A percentile compares a stretch with the other conserved stretches of the same genome.
phyloP scores from a whole-genome alignment of 2,329 filamentous ascomycete genomes.

The Colletotrichum lindemuthianum region DNA sequence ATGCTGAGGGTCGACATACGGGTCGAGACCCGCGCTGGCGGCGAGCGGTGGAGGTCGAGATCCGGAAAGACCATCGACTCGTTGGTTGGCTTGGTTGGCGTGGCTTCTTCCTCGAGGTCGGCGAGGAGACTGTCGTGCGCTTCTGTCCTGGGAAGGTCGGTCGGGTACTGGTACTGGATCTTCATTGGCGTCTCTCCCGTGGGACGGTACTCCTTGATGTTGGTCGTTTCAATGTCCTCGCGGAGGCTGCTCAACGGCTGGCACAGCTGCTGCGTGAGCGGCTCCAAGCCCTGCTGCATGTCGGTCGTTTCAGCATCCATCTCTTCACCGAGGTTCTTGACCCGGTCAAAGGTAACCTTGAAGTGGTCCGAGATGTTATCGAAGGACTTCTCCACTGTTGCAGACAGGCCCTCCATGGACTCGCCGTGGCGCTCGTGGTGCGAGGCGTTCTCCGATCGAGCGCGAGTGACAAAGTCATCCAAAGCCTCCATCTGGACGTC shows the following conservation, averaged over 20 bases:
- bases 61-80: constrained; percentile 53
- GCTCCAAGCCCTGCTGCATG: constrained; percentile 69
- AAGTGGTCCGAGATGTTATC: constrained; percentile 76
- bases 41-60: constrained; percentile 38
- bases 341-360: constrained; percentile 72
- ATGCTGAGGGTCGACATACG: constrained; percentile 35
- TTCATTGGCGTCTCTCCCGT: constrained; percentile 91
- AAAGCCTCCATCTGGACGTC: constrained; percentile 88
- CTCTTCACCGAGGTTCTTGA: constrained; percentile 74
- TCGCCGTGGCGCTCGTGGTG: constrained; percentile 77
- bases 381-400: constrained; percentile 78
- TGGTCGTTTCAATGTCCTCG: constrained; percentile 70
- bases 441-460: constrained; percentile 80
- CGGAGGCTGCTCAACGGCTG: constrained; percentile 78
- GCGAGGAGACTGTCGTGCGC: constrained; percentile 57
- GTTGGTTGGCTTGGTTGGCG: constrained; percentile 34
- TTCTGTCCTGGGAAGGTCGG: constrained; percentile 78
- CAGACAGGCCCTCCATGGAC: constrained; percentile 74
- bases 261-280: constrained; percentile 69
- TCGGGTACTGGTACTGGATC: constrained; percentile 82
- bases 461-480: constrained; percentile 88
- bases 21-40: constrained; percentile 29
- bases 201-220: constrained; percentile 81
- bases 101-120: constrained; percentile 49
- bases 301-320: constrained; percentile 69